Conservation (phyloP, 2,329 filamentous ascomycete genomes). For the Fusarium drepaniforme region DNA sequence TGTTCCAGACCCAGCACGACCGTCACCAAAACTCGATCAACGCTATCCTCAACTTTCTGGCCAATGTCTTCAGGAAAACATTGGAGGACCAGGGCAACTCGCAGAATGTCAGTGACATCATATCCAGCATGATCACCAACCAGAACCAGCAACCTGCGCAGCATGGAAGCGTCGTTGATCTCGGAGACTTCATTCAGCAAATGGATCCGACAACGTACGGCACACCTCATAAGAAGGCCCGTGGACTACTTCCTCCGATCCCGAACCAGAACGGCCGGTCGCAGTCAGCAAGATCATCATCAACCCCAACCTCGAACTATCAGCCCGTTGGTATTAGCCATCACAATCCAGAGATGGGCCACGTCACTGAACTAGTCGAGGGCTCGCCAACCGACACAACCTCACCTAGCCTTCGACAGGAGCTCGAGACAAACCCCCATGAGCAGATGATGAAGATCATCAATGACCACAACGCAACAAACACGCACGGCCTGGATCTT, state of each 20-base stretch:
- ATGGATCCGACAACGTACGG: slow-evolving; percentile 54
- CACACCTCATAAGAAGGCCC: slow-evolving; percentile 62
- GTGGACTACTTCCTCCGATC: slow-evolving; percentile 67
- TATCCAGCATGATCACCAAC: slow-evolving; percentile 78
- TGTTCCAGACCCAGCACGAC: slow-evolving; percentile 92
- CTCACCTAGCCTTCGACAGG: slow-evolving; percentile 65
- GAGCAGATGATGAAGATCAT: slow-evolving; percentile 76
- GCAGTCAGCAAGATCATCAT: slow-evolving; percentile 43
- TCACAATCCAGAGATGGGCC: slow-evolving; percentile 62
- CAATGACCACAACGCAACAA: slow-evolving; percentile 71
- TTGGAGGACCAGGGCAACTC: slow-evolving; percentile 84
- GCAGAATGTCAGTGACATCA: slow-evolving; percentile 86
- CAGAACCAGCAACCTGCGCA: slow-evolving; percentile 60
- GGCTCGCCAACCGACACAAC: slow-evolving; percentile 59
- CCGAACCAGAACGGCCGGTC: slow-evolving; percentile 52
- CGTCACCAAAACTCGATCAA: slow-evolving; percentile 99
- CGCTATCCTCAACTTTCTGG: slow-evolving; percentile 96
- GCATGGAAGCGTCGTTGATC: slow-evolving; percentile 70
- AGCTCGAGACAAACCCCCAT: slow-evolving; percentile 69
- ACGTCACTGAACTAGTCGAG: slow-evolving; percentile 73
- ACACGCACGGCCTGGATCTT: slow-evolving; percentile 61
- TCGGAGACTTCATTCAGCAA: slow-evolving; percentile 69
- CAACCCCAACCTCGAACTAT: slow-evolving; percentile 36
- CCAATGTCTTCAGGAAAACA: slow-evolving; percentile 95
- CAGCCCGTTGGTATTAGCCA: slow-evolving; percentile 35